Percentiles rank a stretch among this genome's conserved stretches.
These are phyloP conservation scores for Gossypium turneri DNA, from an alignment of 345 rosid genomes.

Conservation along the genomic window DNA sequence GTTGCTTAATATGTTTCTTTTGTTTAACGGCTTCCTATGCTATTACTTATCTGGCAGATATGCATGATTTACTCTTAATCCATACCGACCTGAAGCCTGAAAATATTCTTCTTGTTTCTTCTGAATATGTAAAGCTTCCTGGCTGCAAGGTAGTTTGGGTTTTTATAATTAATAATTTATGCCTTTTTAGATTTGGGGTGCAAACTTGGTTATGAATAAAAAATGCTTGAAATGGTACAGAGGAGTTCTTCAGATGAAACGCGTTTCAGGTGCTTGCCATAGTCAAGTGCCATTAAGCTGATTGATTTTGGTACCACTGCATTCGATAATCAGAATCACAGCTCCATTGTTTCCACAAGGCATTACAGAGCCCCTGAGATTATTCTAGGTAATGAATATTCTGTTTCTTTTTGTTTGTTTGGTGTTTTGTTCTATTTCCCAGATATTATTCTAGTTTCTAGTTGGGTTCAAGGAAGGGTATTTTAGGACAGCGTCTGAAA, in stretches of 20 bases:
- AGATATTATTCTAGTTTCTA: background rate
- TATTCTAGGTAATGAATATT: slow-evolving; percentile 51
- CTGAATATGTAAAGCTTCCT: slow-evolving; percentile 65
- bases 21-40: slow-evolving; percentile 16
- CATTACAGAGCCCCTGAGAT: slow-evolving; percentile 90
- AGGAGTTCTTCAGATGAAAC: slow-evolving; percentile 48
- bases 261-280: slow-evolving; percentile 63
- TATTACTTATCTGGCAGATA: slow-evolving; percentile 45
- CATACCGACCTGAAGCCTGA: slow-evolving; percentile 34
- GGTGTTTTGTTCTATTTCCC: slow-evolving; percentile 7
- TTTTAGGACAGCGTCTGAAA: background rate
- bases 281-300: slow-evolving; percentile 83
- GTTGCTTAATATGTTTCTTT: slow-evolving; percentile 2
- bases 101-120: slow-evolving; percentile 65
- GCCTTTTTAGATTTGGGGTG: slow-evolving; percentile 27
- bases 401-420: slow-evolving; percentile 18
- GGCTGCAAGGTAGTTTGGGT: slow-evolving; percentile 54
- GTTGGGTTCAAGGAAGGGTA: background rate
- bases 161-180: slow-evolving; percentile 8
- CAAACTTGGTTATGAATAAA: slow-evolving; percentile 10
- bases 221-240: slow-evolving; percentile 39
- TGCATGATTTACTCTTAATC: slow-evolving; percentile 70
- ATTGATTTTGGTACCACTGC: slow-evolving; percentile 90
- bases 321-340: slow-evolving; percentile 69
- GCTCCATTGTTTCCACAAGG: slow-evolving; percentile 70